Base-by-base conservation (phyloP, 257 asterid genomes). In the Solanum arcanum region DNA sequence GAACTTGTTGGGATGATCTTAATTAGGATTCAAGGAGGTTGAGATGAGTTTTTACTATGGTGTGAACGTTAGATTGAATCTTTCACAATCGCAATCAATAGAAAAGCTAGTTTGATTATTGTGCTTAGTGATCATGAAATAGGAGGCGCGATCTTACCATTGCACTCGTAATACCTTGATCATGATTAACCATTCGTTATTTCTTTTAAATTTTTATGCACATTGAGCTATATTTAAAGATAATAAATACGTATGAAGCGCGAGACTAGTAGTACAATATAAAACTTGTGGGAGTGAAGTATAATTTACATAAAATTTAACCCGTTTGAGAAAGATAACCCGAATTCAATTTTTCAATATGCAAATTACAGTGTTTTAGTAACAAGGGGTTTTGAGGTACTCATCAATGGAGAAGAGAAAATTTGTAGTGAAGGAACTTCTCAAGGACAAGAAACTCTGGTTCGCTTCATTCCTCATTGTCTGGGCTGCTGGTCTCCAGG, bases 401-500 rank as follows among this genome's bases (percentile, higher is more conserved):
- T 78, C 66, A 80, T 39, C 47, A 86, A 90, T 93, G 98, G 93
- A 91, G 83, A 81, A 90, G 18, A 89, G 92, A 75, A 94, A 92
- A 85, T 88, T 90, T n/a, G 90, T 92, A 86, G 78, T 86, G 18
- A 89, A 92, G 87, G 92, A 86, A 85, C 91, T 96, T 49, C 91
- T 96, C 87, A 96, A 93, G 91, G 98, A 94, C 44, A 95, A 93
- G 83, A 90, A 90, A 23, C 90, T 96, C 91, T 96, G 97, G 98
- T 12, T 90, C 83, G 98, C 99, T 59, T 96, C 98, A 42, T 90
- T 94, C 90, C 92, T 96, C 33, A 90, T 95, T 64, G 90, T 87
- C 21, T 96, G 99, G 99, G 99, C 99, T 18, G 97, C 98, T 85
- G 95, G 88, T 88, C 94, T 96, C 78, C 99, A 96, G 99, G 98